phyloP scores from a whole-genome alignment of 2,329 filamentous ascomycete genomes.

The Didymella pinodella region DNA sequence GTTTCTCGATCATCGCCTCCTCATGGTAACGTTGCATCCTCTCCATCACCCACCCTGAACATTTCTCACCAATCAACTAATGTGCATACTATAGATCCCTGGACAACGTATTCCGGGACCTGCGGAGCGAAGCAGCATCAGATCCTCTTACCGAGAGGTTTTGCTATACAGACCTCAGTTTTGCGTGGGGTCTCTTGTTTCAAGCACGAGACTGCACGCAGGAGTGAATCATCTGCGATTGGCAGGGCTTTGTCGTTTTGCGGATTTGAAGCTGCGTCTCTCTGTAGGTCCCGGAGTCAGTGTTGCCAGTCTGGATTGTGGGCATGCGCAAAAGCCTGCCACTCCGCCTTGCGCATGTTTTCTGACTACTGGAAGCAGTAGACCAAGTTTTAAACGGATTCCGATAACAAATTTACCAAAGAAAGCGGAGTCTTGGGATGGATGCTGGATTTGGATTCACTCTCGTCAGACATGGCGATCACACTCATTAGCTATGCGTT shows the following conservation, averaged over 20 bases:
- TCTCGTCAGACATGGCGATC: background rate
- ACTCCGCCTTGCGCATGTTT: background rate
- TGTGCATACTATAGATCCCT: background rate
- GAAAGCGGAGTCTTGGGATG: background rate
- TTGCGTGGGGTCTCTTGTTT: background rate
- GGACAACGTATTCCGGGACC: background rate
- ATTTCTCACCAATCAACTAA: background rate
- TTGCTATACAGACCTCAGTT: background rate
- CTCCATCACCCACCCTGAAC: background rate
- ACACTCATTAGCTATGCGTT: background rate
- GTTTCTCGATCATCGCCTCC: background rate
- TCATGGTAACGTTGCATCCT: background rate
- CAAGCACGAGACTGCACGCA: background rate
- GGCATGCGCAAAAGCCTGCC: background rate
- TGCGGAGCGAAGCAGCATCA: background rate
- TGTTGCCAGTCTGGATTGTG: background rate
- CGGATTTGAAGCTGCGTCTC: background rate
- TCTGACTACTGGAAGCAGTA: background rate
- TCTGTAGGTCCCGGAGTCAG: background rate
- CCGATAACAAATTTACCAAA: background rate
- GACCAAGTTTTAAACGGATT: background rate
- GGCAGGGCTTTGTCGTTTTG: background rate
- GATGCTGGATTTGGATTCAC: background rate
- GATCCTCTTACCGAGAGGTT: background rate
- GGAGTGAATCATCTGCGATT: background rate